Base-by-base conservation (phyloP, 108 stramenopile genomes). In the Pseudonitzschia delicatissima region DNA sequence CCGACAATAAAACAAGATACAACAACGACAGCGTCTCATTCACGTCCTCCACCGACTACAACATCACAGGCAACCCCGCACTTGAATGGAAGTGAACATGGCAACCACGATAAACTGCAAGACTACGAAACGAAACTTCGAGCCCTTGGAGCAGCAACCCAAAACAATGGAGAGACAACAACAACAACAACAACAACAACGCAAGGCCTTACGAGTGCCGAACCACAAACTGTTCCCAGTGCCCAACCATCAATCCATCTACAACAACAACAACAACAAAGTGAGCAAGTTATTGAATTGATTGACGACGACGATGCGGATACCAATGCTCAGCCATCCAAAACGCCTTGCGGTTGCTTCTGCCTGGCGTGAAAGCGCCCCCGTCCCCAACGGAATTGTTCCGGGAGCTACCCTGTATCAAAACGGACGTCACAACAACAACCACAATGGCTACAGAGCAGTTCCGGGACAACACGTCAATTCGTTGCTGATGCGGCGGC, bases 251-350 rank as follows among this genome's bases (percentile, higher is more conserved):
- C n/a, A n/a, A n/a, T n/a, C n/a, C n/a, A n/a, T n/a, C n/a, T n/a
- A n/a, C n/a, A 25, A 18, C 50, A 51, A 51, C 27, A 51, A 25
- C 50, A 51, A 51, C 12, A 25, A 7, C 50, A 48, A 29, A 27
- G 32, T 17, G 37, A 61, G 18, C 26, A 42, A 15, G 61, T 67
- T 12, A 67, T 74, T 23, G 73, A 74, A 47, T 45, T 74, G 6
- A 45, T 53, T 1, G 73, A 74, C 49, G 73, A 74, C 51, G 73
- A 74, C 17, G 50, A 51, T 18, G 66, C 27, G 35, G 33, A 39
- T 33, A 13, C 44, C 6, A 31, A 11, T 18, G 34, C 2, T 62
- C 27, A 40, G 5, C 32, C 29, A 12, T 36, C 40, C n/a, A 65
- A 9, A 45, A 36, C 18, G 26, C 40, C 12, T 21, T 36, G 8